These are phyloP conservation scores for Cystoderma amianthinum DNA, from an alignment of 768 basidiomycete species.

Conservation along the genomic window DNA sequence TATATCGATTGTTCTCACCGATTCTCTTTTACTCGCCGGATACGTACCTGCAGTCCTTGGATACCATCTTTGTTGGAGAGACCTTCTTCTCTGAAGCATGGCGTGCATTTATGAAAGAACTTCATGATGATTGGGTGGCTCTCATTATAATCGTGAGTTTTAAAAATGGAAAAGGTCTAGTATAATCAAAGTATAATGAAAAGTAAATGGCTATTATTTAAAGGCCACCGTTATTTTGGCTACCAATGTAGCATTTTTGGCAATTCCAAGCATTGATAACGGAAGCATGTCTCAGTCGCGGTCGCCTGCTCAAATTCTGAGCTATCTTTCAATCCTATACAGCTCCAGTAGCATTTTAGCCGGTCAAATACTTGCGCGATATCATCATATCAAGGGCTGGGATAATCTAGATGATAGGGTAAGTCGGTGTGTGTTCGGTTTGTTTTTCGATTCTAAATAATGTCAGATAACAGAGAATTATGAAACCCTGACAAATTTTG, in stretches of 20 bases:
- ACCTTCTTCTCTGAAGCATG: constrained; percentile 21
- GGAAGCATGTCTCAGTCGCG: constrained; percentile 2
- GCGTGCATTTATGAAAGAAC: constrained; percentile 22
- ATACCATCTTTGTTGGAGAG: constrained; percentile 29
- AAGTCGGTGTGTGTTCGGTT: background rate
- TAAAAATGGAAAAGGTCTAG: too few relatives aligned
- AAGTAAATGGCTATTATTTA: too few relatives aligned
- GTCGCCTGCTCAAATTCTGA: constrained; percentile 20
- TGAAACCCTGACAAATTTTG: constrained; percentile 1
- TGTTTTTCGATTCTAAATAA: background rate
- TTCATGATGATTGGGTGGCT: constrained; percentile 24
- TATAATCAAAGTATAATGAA: too few relatives aligned
- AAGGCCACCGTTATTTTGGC: constrained; percentile 35
- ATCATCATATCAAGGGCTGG: constrained; percentile 9
- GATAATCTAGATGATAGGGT: constrained; percentile 5
- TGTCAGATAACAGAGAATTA: constrained; percentile 1
- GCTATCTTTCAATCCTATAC: constrained; percentile 22
- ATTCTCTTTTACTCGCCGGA: constrained; percentile 28
- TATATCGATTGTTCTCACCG: constrained; percentile 15
- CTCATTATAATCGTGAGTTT: constrained; percentile 30
- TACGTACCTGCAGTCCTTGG: constrained; percentile 21
- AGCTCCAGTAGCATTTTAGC: constrained; percentile 22
- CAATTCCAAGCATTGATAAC: constrained; percentile 26
- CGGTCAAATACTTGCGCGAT: constrained; percentile 18
- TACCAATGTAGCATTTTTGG: constrained; percentile 36